A percentile compares a stretch with the other conserved stretches of the same genome.
Conservation (phyloP, 768 basidiomycete genomes). For the Xerocomellus dryophilus region DNA sequence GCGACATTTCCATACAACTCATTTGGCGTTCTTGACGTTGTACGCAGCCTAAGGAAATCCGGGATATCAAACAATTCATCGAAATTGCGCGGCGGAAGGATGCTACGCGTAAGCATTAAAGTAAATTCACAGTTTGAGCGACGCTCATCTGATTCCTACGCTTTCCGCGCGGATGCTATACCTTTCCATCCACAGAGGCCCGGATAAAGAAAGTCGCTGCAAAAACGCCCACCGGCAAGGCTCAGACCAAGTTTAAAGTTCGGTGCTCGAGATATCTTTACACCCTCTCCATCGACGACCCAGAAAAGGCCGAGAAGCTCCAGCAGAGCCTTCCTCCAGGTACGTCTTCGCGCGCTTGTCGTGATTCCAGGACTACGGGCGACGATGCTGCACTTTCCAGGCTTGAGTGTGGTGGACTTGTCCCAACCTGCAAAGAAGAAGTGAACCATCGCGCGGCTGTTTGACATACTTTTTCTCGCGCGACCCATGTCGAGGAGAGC, state of each 20-base stretch:
- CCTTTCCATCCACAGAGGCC: conserved; percentile 61
- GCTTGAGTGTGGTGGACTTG: conserved; percentile 70
- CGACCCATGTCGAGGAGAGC: neutral
- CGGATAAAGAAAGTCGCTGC: conserved; percentile 94
- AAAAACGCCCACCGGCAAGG: conserved; percentile 65
- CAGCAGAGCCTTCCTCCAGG: conserved; percentile 93
- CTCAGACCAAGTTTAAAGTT: conserved; percentile 96
- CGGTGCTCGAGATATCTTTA: conserved; percentile 95
- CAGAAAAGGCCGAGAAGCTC: conserved; percentile 98
- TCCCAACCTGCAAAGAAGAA: conserved; percentile 64
- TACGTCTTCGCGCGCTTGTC: conserved; percentile 38
- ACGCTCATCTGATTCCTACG: neutral
- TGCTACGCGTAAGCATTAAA: conserved; percentile 75
- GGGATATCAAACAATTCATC: conserved; percentile 98
- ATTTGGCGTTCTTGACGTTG: conserved; percentile 1
- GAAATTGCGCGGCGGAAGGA: conserved; percentile 96
- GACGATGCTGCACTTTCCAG: conserved; percentile 36
- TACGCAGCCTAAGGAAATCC: conserved; percentile 90
- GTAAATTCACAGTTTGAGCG: neutral
- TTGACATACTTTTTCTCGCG: conserved; percentile 4
- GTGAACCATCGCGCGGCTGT: conserved; percentile 39
- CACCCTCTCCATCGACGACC: conserved; percentile 94
- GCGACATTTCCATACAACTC: neutral
- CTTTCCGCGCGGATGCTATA: neutral
- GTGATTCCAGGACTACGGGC: neutral